Percentiles rank a stretch among this genome's conserved stretches.
phyloP scores from a whole-genome alignment of 306 rosid genomes.

The Oxytropis ochrocephala region DNA sequence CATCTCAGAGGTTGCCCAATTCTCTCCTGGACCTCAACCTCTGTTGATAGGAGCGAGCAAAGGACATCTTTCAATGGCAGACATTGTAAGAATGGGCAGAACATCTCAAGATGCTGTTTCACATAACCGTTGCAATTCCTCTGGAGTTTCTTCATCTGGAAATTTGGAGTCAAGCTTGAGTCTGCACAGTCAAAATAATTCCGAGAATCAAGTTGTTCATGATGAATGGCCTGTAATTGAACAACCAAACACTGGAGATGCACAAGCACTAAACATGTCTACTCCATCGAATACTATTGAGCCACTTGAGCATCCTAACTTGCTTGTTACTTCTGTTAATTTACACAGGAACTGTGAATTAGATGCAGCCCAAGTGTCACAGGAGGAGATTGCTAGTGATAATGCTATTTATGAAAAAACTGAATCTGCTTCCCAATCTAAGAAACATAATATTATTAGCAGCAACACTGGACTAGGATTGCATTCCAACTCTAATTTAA shows the following conservation, averaged over 20 bases:
- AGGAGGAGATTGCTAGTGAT: slow-evolving; percentile 17
- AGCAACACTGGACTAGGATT: slow-evolving; percentile 13
- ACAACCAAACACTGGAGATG: slow-evolving; percentile 27
- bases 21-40: slow-evolving; percentile 33
- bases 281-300: slow-evolving; percentile 22
- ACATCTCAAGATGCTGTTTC: slow-evolving; percentile 28
- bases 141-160: slow-evolving; percentile 26
- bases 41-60: slow-evolving; percentile 25
- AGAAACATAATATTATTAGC: slow-evolving; percentile 18
- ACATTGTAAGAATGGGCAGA: slow-evolving; percentile 54
- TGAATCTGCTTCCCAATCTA: slow-evolving; percentile 26
- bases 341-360: slow-evolving; percentile 27
- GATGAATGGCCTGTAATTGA: slow-evolving; percentile 45
- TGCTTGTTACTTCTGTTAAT: slow-evolving; percentile 17
- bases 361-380: slow-evolving; percentile 23
- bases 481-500: slow-evolving; percentile 26
- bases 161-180: slow-evolving; percentile 24
- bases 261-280: slow-evolving; percentile 9
- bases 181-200: slow-evolving; percentile 24
- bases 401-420: slow-evolving; percentile 13
- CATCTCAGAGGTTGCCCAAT: slow-evolving; percentile 21
- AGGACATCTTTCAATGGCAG: slow-evolving; percentile 61
- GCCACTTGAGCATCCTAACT: slow-evolving; percentile 19
- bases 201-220: slow-evolving; percentile 28
- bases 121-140: slow-evolving; percentile 21